Percentiles rank a stretch among this genome's conserved stretches.
Evolutionary conservation across 75 land plant species (phyloP).

Genomic region (Pinus tabuliformis): DNA sequence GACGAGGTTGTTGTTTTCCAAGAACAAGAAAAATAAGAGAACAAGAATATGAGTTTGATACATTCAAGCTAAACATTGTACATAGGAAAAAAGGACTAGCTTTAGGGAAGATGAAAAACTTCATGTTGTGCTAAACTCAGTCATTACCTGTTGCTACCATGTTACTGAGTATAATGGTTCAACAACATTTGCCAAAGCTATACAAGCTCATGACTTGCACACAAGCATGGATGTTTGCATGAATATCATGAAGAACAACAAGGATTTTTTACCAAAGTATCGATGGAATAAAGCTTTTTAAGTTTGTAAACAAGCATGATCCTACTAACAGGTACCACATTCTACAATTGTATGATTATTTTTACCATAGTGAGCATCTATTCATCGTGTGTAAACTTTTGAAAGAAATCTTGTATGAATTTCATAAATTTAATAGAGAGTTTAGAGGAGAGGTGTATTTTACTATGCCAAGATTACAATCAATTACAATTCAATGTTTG

Average conservation of each 20-base stretch:
- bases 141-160: slow-evolving; percentile 97
- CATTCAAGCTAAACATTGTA: slow-evolving; percentile 81
- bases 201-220: slow-evolving; percentile 97
- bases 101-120: slow-evolving; percentile 99
- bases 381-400: too few relatives aligned
- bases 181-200: slow-evolving; percentile 98
- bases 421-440: too few relatives aligned
- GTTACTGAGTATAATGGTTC: slow-evolving; percentile 98
- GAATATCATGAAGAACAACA: slow-evolving; percentile 99
- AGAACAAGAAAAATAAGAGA: slow-evolving; percentile 79
- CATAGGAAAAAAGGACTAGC: slow-evolving; percentile 98
- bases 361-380: slow-evolving; percentile 98
- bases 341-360: slow-evolving; percentile 95
- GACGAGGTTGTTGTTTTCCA: slow-evolving; percentile 90
- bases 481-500: too few relatives aligned
- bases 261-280: slow-evolving; percentile 99
- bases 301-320: slow-evolving; percentile 95
- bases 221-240: slow-evolving; percentile 99
- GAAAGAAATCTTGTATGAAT: too few relatives aligned
- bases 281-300: slow-evolving; percentile 98
- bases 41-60: slow-evolving; percentile 95
- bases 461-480: too few relatives aligned
- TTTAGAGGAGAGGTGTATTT: too few relatives aligned
- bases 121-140: slow-evolving; percentile 90
- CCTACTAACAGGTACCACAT: slow-evolving; percentile 96